A percentile compares a stretch with the other conserved stretches of the same genome.
These are phyloP conservation scores for Passiflora organensis DNA, from an alignment of 345 rosid genomes.

Conservation along the genomic window DNA sequence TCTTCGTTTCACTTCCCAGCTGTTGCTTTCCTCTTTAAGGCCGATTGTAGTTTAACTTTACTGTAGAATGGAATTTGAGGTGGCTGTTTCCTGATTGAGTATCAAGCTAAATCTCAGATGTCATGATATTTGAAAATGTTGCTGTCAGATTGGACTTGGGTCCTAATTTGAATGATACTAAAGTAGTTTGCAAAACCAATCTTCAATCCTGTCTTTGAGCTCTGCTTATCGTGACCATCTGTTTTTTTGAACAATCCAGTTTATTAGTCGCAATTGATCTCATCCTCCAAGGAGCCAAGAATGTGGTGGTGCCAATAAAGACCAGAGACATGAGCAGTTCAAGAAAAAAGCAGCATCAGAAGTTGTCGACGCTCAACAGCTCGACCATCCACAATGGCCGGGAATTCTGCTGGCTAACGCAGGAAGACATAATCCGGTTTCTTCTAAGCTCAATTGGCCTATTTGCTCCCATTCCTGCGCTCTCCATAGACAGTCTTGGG, in stretches of 20 bases:
- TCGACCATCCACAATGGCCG: constrained; percentile 46
- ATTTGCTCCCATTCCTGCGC: constrained; percentile 64
- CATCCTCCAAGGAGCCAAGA: constrained; percentile 78
- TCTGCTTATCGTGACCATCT: background rate
- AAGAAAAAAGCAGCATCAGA: constrained; percentile 45
- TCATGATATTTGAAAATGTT: too few species aligned
- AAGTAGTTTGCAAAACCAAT: background rate
- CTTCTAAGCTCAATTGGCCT: constrained; percentile 65
- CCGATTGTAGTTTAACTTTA: background rate
- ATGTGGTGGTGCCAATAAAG: constrained; percentile 71
- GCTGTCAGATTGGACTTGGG: too few species aligned
- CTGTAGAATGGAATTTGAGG: too few species aligned
- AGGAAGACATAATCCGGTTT: constrained; percentile 79
- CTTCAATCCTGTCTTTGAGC: background rate
- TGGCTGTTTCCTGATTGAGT: background rate
- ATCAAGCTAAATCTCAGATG: background rate
- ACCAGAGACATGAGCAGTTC: constrained; percentile 21
- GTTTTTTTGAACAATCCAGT: constrained; percentile 30
- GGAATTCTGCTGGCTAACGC: constrained; percentile 86
- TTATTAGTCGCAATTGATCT: constrained; percentile 75
- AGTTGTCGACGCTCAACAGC: constrained; percentile 16
- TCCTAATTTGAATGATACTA: too few species aligned
- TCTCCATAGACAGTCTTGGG: constrained; percentile 58
- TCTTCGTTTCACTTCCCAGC: background rate
- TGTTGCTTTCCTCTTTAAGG: background rate